Evolutionary conservation across 768 basidiomycete genomes (phyloP).

Genomic region (Coprinopsis cinerea): DNA sequence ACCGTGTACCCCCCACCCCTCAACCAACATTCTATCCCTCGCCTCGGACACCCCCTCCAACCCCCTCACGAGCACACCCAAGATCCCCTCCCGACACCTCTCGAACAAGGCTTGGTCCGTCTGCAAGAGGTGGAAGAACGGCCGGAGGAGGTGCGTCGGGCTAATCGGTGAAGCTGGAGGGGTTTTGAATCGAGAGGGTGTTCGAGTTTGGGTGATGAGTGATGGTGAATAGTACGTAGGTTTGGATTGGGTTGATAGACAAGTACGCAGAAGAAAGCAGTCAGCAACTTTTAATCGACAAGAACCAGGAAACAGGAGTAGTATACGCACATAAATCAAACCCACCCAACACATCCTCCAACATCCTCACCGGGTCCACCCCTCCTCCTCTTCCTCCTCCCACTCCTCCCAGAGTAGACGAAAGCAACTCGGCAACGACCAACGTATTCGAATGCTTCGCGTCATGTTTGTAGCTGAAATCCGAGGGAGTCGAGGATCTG

Average conservation of each 20-base stretch:
- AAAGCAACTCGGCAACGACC: slow-evolving; percentile 50
- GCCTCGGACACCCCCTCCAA: too few species aligned
- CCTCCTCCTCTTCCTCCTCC: too few species aligned
- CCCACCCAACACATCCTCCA: slow-evolving; percentile 8
- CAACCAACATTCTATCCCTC: too few species aligned
- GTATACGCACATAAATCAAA: slow-evolving; percentile 24
- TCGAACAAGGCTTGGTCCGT: slow-evolving; percentile 22
- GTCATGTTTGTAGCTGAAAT: slow-evolving; percentile 81
- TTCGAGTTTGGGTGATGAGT: too few species aligned
- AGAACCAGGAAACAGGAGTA: slow-evolving; percentile 24
- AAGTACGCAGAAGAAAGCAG: too few species aligned
- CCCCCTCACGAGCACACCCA: too few species aligned
- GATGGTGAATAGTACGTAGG: too few species aligned
- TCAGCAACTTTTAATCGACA: neutral
- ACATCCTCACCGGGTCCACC: slow-evolving; percentile 21
- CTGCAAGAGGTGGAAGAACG: slow-evolving; percentile 34
- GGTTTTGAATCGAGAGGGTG: too few species aligned
- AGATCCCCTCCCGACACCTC: slow-evolving; percentile 34
- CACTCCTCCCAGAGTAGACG: slow-evolving; percentile 47
- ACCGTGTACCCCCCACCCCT: too few species aligned
- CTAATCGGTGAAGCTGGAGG: slow-evolving; percentile 36
- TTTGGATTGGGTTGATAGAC: too few species aligned
- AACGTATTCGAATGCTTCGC: slow-evolving; percentile 53
- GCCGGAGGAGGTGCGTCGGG: slow-evolving; percentile 47
- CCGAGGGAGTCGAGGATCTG: slow-evolving; percentile 57